Base-by-base conservation (phyloP, 2,329 filamentous ascomycete genomes). In the Botrytis elliptica region DNA sequence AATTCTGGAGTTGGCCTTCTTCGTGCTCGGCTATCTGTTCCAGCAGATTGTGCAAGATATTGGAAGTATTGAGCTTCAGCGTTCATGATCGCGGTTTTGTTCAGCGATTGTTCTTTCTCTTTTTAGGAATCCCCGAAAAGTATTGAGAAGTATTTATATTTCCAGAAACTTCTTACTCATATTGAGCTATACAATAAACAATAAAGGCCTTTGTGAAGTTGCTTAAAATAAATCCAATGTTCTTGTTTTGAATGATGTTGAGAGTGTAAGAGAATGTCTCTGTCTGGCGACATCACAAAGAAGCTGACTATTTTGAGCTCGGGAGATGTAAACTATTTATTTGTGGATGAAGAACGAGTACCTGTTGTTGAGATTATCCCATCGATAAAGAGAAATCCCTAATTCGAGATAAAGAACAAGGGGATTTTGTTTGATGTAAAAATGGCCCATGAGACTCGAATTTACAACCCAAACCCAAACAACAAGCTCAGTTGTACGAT, bases 121-220 rank as follows among this genome's bases (percentile, higher is more conserved):
- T 40, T 38, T 40, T 42, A 4, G 40, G 12, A 42, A 42, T 3
- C 1, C 0, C 12, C 0, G 40, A 12, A 42, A 4, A 42, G 12
- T 42, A 42, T 42, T 14, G 38, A 38, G 36, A 60, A 7, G 12
- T 38, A 25, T 38, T 14, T 60, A 16, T 25, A 3, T 12, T 4
- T 8, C 22, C 5, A 38, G 4, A 6, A 0, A 60, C 3, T 22
- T 8, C 8, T 38, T 60, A 10, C 10, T 14, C 9, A 14, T n/a
- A 6, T 20, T 8, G 1, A 14, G 0, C 40, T 1, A n/a, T n/a
- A 62, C 25, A 14, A n/a, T 62, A 3, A 3, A 1, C 1, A 40
- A 18, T 4, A 7, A 22, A 16, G 2, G 36, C 40, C 36, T 40
- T 62, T 63, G 7, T 63, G 10, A 9, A 3, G 4, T 2, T 4